Conservation (phyloP, 768 basidiomycete genomes). For the Tylopilus sp. region DNA sequence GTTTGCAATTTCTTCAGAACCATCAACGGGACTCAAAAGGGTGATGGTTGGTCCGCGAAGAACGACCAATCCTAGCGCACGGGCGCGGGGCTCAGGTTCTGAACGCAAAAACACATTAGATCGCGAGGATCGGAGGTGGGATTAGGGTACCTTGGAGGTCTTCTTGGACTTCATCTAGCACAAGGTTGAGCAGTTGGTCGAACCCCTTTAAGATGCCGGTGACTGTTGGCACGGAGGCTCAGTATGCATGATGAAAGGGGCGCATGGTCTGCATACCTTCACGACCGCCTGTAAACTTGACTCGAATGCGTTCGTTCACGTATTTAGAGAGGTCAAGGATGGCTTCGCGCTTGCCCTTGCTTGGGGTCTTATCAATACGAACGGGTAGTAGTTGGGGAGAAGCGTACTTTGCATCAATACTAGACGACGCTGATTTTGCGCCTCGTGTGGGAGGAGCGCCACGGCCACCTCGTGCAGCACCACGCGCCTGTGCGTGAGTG, state of each 20-base stretch:
- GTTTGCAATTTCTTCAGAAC: conserved; percentile 91
- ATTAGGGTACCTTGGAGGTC: conserved; percentile 56
- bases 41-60: conserved; percentile 94
- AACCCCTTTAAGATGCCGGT: conserved; percentile 92
- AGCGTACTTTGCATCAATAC: conserved; percentile 28
- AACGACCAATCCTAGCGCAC: conserved; percentile 80
- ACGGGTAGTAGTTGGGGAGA: conserved; percentile 4
- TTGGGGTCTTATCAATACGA: conserved; percentile 31
- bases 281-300: conserved; percentile 97
- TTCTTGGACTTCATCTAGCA: conserved; percentile 94
- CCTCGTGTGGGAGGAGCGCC: conserved; percentile 36
- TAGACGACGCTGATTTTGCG: conserved; percentile 11
- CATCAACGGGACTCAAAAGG: conserved; percentile 90
- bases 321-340: conserved; percentile 96
- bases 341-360: conserved; percentile 70
- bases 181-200: conserved; percentile 94
- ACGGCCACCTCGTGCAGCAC: conserved; percentile 45
- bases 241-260: background rate
- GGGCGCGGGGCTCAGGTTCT: conserved; percentile 64
- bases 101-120: conserved; percentile 13
- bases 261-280: conserved; percentile 57
- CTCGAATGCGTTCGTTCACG: conserved; percentile 85
- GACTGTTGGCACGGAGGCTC: conserved; percentile 48
- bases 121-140: conserved; percentile 10
- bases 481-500: conserved; percentile 52